Evolutionary conservation across 1,284 basidiomycete species (phyloP).

Genomic region (Blastosporella zonata): DNA sequence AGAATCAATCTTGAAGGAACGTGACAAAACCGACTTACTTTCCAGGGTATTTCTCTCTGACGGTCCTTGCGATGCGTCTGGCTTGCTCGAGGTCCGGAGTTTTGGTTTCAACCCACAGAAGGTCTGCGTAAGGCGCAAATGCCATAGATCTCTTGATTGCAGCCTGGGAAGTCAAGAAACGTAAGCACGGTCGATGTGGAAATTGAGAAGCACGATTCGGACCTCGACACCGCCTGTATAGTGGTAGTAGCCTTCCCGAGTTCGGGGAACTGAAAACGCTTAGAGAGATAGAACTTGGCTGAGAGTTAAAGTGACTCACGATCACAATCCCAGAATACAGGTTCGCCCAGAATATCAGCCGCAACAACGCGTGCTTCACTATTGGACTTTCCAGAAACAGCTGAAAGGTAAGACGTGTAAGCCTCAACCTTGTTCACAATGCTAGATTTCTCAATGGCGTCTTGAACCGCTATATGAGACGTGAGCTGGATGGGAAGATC

Average conservation of each 20-base stretch:
- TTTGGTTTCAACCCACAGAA: constrained; percentile 91
- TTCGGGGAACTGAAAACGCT: constrained; percentile 65
- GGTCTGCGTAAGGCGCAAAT: constrained; percentile 81
- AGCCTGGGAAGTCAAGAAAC: constrained; percentile 36
- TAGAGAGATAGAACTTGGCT: constrained; percentile 2
- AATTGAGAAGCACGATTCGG: constrained; percentile 6
- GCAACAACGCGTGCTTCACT: constrained; percentile 73
- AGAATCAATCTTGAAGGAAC: constrained; percentile 1
- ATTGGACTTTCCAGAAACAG: constrained; percentile 70
- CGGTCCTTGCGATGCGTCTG: constrained; percentile 72
- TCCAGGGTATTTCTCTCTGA: constrained; percentile 70
- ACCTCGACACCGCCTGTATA: constrained; percentile 80
- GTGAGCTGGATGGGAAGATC: not conserved
- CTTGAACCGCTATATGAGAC: constrained; percentile 51
- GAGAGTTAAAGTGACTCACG: constrained; percentile 39
- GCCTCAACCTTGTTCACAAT: constrained; percentile 57
- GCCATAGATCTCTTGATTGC: constrained; percentile 81
- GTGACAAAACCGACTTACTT: constrained; percentile 53
- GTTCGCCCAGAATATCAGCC: constrained; percentile 65
- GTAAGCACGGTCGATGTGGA: constrained; percentile 5
- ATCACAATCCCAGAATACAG: constrained; percentile 87
- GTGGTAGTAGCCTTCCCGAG: constrained; percentile 91
- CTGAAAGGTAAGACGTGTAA: constrained; percentile 56
- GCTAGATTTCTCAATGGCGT: constrained; percentile 48
- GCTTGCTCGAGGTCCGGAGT: constrained; percentile 81